A percentile compares a stretch with the other conserved stretches of the same genome.
Evolutionary conservation across 2,329 filamentous ascomycete genomes (phyloP).

Genomic region (Ophiocordyceps polyrhachis-furcata): DNA sequence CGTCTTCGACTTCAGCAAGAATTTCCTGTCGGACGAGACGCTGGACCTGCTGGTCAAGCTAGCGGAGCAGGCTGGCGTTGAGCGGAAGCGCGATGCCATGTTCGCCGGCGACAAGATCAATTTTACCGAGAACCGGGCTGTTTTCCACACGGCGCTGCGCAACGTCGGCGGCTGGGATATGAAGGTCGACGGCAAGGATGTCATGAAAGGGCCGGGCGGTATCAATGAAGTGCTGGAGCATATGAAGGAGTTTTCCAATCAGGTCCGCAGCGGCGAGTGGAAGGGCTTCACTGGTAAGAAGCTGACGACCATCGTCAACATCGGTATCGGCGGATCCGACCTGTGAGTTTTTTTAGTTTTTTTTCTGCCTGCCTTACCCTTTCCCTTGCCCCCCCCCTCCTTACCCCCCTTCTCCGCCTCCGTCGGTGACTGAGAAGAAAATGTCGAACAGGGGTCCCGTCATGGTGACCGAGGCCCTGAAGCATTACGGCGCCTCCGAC

Average conservation of each 20-base stretch:
- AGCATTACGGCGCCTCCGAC: slow-evolving; percentile 74
- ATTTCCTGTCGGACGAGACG: slow-evolving; percentile 90
- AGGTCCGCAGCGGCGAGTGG: slow-evolving; percentile 88
- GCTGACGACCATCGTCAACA: slow-evolving; percentile 89
- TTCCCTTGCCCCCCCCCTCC: no score
- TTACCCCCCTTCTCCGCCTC: no score
- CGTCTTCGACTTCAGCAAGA: slow-evolving; percentile 98
- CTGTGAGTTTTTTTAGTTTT: slow-evolving; percentile 63
- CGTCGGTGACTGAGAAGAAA: slow-evolving; percentile 1
- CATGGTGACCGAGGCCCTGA: slow-evolving; percentile 96
- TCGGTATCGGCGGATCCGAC: slow-evolving; percentile 95
- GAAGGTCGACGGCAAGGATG: slow-evolving; percentile 78
- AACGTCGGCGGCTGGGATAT: slow-evolving; percentile 70
- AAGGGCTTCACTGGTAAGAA: slow-evolving; percentile 96
- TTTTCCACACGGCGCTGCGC: slow-evolving; percentile 86
- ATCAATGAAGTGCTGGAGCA: slow-evolving; percentile 85
- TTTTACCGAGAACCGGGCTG: slow-evolving; percentile 91
- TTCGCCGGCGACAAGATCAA: slow-evolving; percentile 98
- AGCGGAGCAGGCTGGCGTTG: slow-evolving; percentile 75
- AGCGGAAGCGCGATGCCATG: slow-evolving; percentile 92
- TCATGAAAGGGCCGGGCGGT: slow-evolving; percentile 74
- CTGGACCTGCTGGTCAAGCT: slow-evolving; percentile 72
- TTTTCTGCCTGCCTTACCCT: background rate
- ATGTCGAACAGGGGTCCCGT: slow-evolving; percentile 55
- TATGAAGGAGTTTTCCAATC: slow-evolving; percentile 96